Conservation (phyloP, 73 alveolate species). For the Paramecium sonneborni region DNA sequence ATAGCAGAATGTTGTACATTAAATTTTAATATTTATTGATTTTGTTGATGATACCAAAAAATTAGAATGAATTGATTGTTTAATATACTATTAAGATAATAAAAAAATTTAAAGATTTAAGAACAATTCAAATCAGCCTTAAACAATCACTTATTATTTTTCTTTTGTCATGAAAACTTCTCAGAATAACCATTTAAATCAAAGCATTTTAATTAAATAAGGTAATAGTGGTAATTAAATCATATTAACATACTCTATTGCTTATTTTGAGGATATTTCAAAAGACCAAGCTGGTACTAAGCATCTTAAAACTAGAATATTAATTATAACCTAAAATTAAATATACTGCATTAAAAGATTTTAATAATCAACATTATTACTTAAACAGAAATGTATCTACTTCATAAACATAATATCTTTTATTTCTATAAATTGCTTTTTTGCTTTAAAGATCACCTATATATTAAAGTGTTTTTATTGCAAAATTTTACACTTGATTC, state of each 20-base stretch:
- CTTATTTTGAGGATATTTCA: neutral
- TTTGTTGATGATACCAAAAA: neutral
- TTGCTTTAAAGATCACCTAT: neutral
- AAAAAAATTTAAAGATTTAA: neutral
- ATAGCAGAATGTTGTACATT: neutral
- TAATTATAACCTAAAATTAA: neutral
- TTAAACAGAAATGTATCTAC: neutral
- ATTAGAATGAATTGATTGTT: neutral
- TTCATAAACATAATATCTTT: no score
- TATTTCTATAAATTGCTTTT: no score
- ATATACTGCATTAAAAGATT: neutral
- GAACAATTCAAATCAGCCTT: neutral
- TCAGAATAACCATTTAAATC: neutral
- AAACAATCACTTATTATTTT: neutral
- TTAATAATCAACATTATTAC: neutral
- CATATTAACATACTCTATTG: neutral
- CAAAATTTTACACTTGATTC: neutral
- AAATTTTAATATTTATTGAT: neutral
- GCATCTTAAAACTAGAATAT: neutral
- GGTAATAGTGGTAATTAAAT: neutral
- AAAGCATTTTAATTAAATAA: neutral
- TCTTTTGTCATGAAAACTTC: neutral
- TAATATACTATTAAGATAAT: neutral
- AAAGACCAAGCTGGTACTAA: neutral
- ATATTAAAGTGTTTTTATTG: neutral